These are phyloP conservation scores for Fusarium haematococcum DNA, from an alignment of 2,329 filamentous ascomycete species.

Conservation along the genomic window DNA sequence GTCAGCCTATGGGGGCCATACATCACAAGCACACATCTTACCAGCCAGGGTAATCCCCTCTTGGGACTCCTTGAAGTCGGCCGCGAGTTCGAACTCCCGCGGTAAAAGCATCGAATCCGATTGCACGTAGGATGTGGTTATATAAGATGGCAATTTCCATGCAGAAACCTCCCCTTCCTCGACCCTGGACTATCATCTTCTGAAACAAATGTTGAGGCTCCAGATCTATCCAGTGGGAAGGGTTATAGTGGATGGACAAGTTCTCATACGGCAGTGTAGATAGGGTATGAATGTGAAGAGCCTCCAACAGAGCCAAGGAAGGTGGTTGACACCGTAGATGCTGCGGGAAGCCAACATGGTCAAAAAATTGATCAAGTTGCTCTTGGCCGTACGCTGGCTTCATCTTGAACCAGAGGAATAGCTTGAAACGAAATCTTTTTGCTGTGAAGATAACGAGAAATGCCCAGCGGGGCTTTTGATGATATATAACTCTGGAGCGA, in stretches of 20 bases:
- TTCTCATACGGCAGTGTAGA: slow-evolving; percentile 67
- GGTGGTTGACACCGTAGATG: neutral
- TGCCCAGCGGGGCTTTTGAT: too few relatives aligned
- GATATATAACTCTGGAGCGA: too few relatives aligned
- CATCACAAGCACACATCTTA: slow-evolving; percentile 20
- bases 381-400: slow-evolving; percentile 17
- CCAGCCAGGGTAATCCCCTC: slow-evolving; percentile 62
- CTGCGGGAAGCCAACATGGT: slow-evolving; percentile 18
- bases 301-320: slow-evolving; percentile 27
- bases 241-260: slow-evolving; percentile 64
- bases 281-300: slow-evolving; percentile 33
- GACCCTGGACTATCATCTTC: slow-evolving; percentile 59
- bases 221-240: slow-evolving; percentile 54
- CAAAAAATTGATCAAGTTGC: slow-evolving; percentile 30
- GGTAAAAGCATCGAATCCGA: slow-evolving; percentile 66
- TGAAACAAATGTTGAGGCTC: slow-evolving; percentile 59
- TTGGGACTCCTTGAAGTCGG: slow-evolving; percentile 53
- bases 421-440: too few relatives aligned
- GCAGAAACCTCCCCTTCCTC: slow-evolving; percentile 68
- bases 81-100: slow-evolving; percentile 64
- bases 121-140: slow-evolving; percentile 60
- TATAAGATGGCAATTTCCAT: slow-evolving; percentile 70
- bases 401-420: too few relatives aligned
- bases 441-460: too few relatives aligned
- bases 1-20: neutral